A percentile compares a stretch with the other conserved stretches of the same genome.
Conservation (phyloP, 352 stramenopile species). For the Phytophthora lateralis region DNA sequence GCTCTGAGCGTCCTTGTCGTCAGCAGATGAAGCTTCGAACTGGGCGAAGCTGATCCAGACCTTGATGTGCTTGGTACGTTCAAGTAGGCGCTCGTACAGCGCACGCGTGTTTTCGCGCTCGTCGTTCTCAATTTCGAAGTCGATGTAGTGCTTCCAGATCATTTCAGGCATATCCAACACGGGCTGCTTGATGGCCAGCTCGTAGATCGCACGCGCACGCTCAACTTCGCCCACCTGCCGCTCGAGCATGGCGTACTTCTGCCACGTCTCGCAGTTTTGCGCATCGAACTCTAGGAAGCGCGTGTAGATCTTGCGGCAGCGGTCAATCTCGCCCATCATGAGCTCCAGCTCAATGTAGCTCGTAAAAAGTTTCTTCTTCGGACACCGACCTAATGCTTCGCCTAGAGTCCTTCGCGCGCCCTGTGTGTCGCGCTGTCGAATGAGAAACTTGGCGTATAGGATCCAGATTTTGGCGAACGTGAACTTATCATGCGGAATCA, state of each 20-base stretch:
- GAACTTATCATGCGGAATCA: slow-evolving; percentile 96
- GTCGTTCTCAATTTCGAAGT: slow-evolving; percentile 96
- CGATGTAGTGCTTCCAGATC: slow-evolving; percentile 99
- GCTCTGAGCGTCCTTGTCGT: slow-evolving; percentile 29
- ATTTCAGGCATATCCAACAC: slow-evolving; percentile 98
- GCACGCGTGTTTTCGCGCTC: slow-evolving; percentile 86
- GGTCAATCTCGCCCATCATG: slow-evolving; percentile 98
- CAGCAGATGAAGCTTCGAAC: slow-evolving; percentile 68
- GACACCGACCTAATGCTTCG: slow-evolving; percentile 94
- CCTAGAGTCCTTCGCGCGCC: slow-evolving; percentile 93
- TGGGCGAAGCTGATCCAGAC: slow-evolving; percentile 94
- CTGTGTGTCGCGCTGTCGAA: slow-evolving; percentile 94
- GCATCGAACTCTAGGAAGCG: slow-evolving; percentile 84
- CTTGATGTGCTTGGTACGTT: slow-evolving; percentile 98
- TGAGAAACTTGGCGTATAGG: slow-evolving; percentile 96
- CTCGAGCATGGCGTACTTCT: slow-evolving; percentile 97
- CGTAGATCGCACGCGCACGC: slow-evolving; percentile 94
- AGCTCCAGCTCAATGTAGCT: slow-evolving; percentile 96
- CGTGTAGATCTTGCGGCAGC: slow-evolving; percentile 91
- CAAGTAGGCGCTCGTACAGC: slow-evolving; percentile 96
- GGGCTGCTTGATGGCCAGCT: slow-evolving; percentile 95
- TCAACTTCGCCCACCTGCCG: slow-evolving; percentile 95
- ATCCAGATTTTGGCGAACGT: slow-evolving; percentile 99
- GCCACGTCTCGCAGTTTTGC: slow-evolving; percentile 95
- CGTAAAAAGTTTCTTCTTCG: slow-evolving; percentile 92